Percentiles rank a stretch among this genome's conserved stretches.
These are phyloP conservation scores for Boechera stricta DNA, from an alignment of 345 rosid species.

Conservation along the genomic window DNA sequence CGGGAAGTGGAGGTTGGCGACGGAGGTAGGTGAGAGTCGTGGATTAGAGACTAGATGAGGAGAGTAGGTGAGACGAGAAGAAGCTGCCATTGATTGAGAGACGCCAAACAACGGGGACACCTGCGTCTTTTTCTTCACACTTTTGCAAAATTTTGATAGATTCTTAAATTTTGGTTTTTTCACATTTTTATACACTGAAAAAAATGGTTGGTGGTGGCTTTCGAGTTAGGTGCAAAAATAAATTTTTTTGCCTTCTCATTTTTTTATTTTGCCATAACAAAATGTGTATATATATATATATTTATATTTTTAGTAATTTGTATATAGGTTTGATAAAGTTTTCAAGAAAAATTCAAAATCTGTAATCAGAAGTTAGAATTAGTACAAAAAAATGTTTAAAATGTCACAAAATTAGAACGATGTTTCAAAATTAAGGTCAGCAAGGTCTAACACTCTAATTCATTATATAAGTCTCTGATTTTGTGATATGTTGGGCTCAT, in stretches of 20 bases:
- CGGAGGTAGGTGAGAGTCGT: conserved; percentile 42
- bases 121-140: neutral
- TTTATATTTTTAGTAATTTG: no score
- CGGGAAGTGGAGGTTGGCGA: conserved; percentile 26
- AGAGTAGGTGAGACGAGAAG: conserved; percentile 47
- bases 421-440: neutral
- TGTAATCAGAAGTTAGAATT: neutral
- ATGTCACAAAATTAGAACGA: neutral
- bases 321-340: neutral
- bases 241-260: neutral
- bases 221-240: neutral
- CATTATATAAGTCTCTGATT: neutral
- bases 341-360: neutral
- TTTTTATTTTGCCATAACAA: neutral
- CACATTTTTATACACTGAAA: neutral
- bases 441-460: no score
- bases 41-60: conserved; percentile 12
- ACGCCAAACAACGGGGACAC: conserved; percentile 12
- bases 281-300: no score
- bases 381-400: neutral
- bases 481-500: neutral
- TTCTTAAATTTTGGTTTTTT: neutral
- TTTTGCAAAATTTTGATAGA: neutral
- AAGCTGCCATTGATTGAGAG: conserved; percentile 36
- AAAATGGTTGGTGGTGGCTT: conserved; percentile 27